Base-by-base conservation (phyloP, 768 basidiomycete genomes). In the Pisolithus tinctorius region DNA sequence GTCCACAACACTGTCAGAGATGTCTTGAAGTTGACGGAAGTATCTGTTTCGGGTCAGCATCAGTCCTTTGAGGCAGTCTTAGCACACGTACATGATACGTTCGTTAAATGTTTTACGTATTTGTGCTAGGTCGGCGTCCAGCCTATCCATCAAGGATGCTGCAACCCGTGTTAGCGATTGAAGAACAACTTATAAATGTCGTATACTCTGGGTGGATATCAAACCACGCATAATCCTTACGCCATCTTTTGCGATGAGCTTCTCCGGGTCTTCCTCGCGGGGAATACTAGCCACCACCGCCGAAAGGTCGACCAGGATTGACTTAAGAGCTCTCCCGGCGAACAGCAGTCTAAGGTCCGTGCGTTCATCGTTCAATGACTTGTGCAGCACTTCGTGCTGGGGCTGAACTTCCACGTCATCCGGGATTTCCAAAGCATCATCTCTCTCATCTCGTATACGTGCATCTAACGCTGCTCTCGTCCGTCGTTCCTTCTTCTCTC, bases 21-120 rank as follows among this genome's bases (percentile, higher is more conserved):
- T 86, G 59, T 93, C 92, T 68, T 95, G 93, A 6, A 95, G 72
- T 55, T 93, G 89, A 16, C 87, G 81, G 76, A 93, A 94, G 64
- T 91, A 93, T 14, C 73, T 75, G 52, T 60, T 50, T 56, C 4
- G 11, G 1, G 6, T 66, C 1, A 65, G 53, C 11, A 17, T 49
- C 4, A 27, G 20, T 27, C 25, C 6, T 40, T 9, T 30, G 20
- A 4, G n/a, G 42, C 31, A 47, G 27, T 8, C 8, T 23, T 20
- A 20, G 20, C 16, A 10, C 49, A 61, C 79, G 36, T 51, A 81
- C 74, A 70, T 60, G 43, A 81, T 74, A 58, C 80, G 75, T 44
- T 77, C 78, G 47, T 81, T 92, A 67, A 94, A 95, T 0, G 79
- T 84, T 60, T 80, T 86, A 17, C 90, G 80, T 48, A 93, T 76